Base-by-base conservation (phyloP, 2,329 filamentous ascomycete genomes). In the Emmonsiellopsis sp. region DNA sequence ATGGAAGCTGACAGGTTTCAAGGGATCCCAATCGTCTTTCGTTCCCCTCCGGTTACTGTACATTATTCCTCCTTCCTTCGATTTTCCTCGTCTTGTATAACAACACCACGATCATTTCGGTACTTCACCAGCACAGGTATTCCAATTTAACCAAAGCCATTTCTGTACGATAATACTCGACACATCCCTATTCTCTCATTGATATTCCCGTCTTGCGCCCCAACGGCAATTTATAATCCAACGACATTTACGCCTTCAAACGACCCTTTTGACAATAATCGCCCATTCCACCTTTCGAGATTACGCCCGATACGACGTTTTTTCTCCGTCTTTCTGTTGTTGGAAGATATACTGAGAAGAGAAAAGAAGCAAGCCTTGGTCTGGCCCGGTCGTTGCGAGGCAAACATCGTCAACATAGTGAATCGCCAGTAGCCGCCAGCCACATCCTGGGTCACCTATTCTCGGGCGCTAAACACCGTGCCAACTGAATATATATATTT, bases 1-100 rank as follows among this genome's bases (percentile, higher is more conserved):
- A 51, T 37, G 26, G n/a, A 51, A 53, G 55, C 55, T 57, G 49
- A 57, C 37, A 34, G 35, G 16, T 51, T n/a, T 13, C 50, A 34
- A 50, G 50, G 54, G 44, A 40, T 50, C n/a, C 44, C 35, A 44
- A 26, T 26, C 31, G 7, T 37, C 35, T 34, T 9, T 46, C n/a
- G 20, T 20, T 47, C 40, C 30, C 38, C 9, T 15, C 46, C 43
- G 11, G 30, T 15, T 37, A 47, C 46, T 55, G 55, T 52, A 54
- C 31, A 54, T 46, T 54, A 54, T 38, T 45, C 26, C 49, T 9
- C 30, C 34, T 42, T 15, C 16, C 40, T 47, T 51, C 41, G 49
- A 31, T 31, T 50, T 54, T 38, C 41, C 45, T 47, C 45, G 10
- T 35, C 49, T 32, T 44, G 20, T 50, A 42, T 38, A 26, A 42